Percentiles rank a stretch among this genome's conserved stretches.
Conservation (phyloP, 768 basidiomycete genomes). For the Tricholoma bakamatsutake region DNA sequence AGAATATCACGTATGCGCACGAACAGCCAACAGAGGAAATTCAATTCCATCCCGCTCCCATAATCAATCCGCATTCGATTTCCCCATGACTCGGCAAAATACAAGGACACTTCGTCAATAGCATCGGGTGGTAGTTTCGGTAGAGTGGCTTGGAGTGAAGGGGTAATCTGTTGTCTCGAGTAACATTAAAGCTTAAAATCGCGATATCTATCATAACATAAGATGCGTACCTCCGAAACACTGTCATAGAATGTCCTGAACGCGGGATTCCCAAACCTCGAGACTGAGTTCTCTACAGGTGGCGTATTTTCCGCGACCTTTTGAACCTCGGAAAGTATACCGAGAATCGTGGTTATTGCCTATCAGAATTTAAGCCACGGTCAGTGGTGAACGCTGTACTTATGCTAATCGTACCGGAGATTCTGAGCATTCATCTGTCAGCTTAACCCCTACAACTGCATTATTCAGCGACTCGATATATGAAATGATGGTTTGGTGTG, state of each 20-base stretch:
- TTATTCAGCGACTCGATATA: slow-evolving; percentile 77
- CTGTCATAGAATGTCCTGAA: slow-evolving; percentile 90
- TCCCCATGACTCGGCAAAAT: slow-evolving; percentile 89
- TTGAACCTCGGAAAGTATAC: slow-evolving; percentile 63
- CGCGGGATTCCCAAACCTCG: slow-evolving; percentile 96
- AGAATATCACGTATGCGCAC: slow-evolving; percentile 21
- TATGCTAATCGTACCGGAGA: slow-evolving; percentile 48
- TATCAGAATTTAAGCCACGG: slow-evolving; percentile 23
- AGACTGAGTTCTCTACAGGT: slow-evolving; percentile 83
- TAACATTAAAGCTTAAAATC: not conserved
- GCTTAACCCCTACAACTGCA: slow-evolving; percentile 67
- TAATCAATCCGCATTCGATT: slow-evolving; percentile 92
- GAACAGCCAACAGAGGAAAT: slow-evolving; percentile 95
- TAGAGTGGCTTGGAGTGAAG: slow-evolving; percentile 50
- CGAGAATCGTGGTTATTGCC: slow-evolving; percentile 59
- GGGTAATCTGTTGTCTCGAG: slow-evolving; percentile 37
- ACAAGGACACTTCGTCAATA: slow-evolving; percentile 65
- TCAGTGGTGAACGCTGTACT: not conserved
- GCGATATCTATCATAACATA: not conserved
- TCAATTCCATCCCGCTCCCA: slow-evolving; percentile 99
- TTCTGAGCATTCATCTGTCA: slow-evolving; percentile 54
- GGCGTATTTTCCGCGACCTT: slow-evolving; percentile 64
- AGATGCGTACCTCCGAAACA: slow-evolving; percentile 50
- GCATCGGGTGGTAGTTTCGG: slow-evolving; percentile 53
- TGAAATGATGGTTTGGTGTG: slow-evolving; percentile 58